Evolutionary conservation across 2,329 filamentous ascomycete species (phyloP), one percentile per base, ranked within the genome.

Genomic region (Venturiaceae sp.): DNA sequence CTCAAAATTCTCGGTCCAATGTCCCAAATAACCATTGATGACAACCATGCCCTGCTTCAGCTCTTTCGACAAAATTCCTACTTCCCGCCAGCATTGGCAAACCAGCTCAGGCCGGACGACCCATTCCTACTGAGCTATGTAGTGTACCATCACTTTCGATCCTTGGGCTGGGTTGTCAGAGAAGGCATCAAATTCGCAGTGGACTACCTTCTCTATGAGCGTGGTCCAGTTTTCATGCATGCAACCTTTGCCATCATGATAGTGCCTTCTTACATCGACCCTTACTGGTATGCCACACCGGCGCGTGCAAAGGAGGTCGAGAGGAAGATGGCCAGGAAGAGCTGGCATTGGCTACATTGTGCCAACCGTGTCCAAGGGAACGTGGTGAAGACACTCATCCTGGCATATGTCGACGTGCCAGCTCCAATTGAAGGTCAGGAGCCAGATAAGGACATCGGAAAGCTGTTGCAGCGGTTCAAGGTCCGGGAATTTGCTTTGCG

Each of bases 71-170:
- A 80, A 55, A 75, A 86, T 64, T 90, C 87, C 0, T 84, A 84
- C 65, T 88, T 87, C 56, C 87, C 88, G 7, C 79, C 85, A 8
- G 46, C 66, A 14, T 68, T 66, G 21, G 66, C 69, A 7, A 68
- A 46, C 11, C 60, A 16, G 52, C 56, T 26, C 55, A 50, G 63
- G 32, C 63, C 58, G n/a, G 36, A 55, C 11, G 53, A 72, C 11
- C 81, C 83, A 0, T 99, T 99, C 71, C 75, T 97, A 21, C 71
- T 96, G 0, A 86, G 90, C 60, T 99, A 97, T 67, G 85, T 84
- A 13, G 90, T 90, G 19, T 99, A 96, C 70, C 94, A 99, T 69
- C 92, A 99, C 70, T 99, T 96, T 74, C 87, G 94, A 37, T 95
- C 91, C 0, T 79, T 97, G 0, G 94, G 94, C 26, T 99, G 94